Conservation (phyloP, 305 asterid genomes). For the Solanum hybrid region DNA sequence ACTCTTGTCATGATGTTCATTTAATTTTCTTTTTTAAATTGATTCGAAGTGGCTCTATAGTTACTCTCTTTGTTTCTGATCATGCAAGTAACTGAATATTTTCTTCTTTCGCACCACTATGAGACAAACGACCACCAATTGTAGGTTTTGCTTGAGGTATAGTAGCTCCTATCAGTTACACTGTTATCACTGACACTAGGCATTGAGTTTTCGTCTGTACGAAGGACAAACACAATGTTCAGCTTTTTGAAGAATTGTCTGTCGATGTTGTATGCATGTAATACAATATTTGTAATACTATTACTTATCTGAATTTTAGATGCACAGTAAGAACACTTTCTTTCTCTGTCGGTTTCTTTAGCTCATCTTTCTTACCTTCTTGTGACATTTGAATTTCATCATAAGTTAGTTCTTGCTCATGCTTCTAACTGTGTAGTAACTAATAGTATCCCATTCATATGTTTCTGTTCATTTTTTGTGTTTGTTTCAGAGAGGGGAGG, state of each 20-base stretch:
- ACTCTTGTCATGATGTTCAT: not conserved
- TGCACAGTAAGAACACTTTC: not conserved
- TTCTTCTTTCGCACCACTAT: not conserved
- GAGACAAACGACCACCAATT: not conserved
- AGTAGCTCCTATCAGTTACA: not conserved
- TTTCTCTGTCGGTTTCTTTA: not conserved
- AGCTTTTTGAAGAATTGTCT: not conserved
- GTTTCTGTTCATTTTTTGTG: constrained; percentile 1
- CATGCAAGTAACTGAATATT: constrained; percentile 1
- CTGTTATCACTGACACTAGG: not conserved
- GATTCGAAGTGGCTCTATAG: not conserved
- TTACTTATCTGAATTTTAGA: not conserved
- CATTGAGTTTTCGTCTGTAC: not conserved
- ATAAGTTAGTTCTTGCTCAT: not conserved
- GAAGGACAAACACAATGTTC: not conserved
- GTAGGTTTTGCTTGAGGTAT: not conserved
- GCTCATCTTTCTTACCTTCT: not conserved
- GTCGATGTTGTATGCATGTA: not conserved
- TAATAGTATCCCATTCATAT: not conserved
- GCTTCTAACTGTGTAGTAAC: not conserved
- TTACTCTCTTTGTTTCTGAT: not conserved
- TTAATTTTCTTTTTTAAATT: not conserved
- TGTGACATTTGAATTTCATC: not conserved
- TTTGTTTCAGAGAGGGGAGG: not conserved
- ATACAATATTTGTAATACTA: not conserved